Conservation (phyloP, 2,329 filamentous ascomycete species). For the Aureobasidium subglaciale region DNA sequence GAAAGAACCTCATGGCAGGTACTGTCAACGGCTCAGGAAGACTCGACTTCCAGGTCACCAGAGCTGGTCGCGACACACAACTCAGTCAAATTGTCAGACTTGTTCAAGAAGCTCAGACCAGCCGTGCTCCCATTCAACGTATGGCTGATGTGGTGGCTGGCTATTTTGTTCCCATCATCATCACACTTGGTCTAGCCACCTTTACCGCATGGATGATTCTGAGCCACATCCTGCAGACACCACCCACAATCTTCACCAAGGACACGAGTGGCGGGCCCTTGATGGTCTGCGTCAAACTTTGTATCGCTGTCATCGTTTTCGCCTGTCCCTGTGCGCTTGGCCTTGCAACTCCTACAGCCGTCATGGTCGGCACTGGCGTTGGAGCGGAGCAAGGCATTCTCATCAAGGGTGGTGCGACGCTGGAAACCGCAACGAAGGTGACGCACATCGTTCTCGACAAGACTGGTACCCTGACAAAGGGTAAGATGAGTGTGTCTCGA, state of each 20-base stretch:
- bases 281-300: constrained; percentile 95
- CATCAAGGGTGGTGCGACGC: constrained; percentile 90
- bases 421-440: constrained; percentile 85
- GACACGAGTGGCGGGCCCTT: constrained; percentile 79
- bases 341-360: constrained; percentile 87
- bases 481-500: constrained; percentile 87
- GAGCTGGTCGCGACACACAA: constrained; percentile 90
- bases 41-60: constrained; percentile 84
- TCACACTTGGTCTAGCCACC: constrained; percentile 73
- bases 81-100: constrained; percentile 96
- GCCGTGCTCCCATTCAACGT: constrained; percentile 85
- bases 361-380: constrained; percentile 98
- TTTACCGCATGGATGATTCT: constrained; percentile 93
- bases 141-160: constrained; percentile 86
- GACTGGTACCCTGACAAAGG: constrained; percentile 88
- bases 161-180: constrained; percentile 87
- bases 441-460: constrained; percentile 91
- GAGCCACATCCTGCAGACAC: constrained; percentile 73
- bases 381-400: constrained; percentile 93
- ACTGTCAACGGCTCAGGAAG: constrained; percentile 93
- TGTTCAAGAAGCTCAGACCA: constrained; percentile 96
- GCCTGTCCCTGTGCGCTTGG: constrained; percentile 96
- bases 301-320: constrained; percentile 97
- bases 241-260: constrained; percentile 80
- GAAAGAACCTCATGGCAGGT: constrained; percentile 74